These are phyloP conservation scores for Boletus eberwhitei DNA, from an alignment of 768 basidiomycete genomes.

Conservation along the genomic window DNA sequence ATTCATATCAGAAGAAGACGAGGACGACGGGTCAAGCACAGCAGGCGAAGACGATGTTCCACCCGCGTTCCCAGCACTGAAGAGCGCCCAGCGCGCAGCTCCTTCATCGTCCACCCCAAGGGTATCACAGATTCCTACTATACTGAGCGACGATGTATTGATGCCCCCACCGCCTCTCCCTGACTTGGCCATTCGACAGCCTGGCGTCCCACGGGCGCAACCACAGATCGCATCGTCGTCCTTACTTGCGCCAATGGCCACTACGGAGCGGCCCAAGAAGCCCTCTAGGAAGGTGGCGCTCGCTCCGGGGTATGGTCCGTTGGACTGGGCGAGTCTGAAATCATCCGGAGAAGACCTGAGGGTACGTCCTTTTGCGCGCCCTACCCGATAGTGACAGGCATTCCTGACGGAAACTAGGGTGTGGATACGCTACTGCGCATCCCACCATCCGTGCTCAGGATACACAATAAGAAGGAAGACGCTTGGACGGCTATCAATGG, in stretches of 20 bases:
- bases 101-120: slow-evolving; percentile 13
- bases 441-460: slow-evolving; percentile 71
- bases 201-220: slow-evolving; percentile 28
- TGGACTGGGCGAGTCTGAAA: slow-evolving; percentile 94
- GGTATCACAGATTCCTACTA: slow-evolving; percentile 17
- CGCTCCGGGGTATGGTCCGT: slow-evolving; percentile 83
- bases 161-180: slow-evolving; percentile 54
- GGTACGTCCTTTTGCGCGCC: slow-evolving; percentile 39
- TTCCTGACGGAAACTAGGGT: slow-evolving; percentile 45
- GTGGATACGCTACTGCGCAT: slow-evolving; percentile 66
- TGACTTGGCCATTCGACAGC: slow-evolving; percentile 34
- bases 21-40: slow-evolving; percentile 38
- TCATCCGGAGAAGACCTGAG: slow-evolving; percentile 75
- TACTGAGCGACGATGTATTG: slow-evolving; percentile 44
- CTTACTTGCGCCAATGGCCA: slow-evolving; percentile 57
- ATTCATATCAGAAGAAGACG: slow-evolving; percentile 25
- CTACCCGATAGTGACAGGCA: background rate
- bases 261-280: slow-evolving; percentile 55
- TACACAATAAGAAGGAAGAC: slow-evolving; percentile 80
- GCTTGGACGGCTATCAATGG: slow-evolving; percentile 92
- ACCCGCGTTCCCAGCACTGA: slow-evolving; percentile 70
- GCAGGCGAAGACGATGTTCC: slow-evolving; percentile 54
- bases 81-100: slow-evolving; percentile 65
- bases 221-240: slow-evolving; percentile 35
- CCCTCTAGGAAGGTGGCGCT: slow-evolving; percentile 82